phyloP scores from a whole-genome alignment of 768 basidiomycete genomes.

The Boletus sp. region DNA sequence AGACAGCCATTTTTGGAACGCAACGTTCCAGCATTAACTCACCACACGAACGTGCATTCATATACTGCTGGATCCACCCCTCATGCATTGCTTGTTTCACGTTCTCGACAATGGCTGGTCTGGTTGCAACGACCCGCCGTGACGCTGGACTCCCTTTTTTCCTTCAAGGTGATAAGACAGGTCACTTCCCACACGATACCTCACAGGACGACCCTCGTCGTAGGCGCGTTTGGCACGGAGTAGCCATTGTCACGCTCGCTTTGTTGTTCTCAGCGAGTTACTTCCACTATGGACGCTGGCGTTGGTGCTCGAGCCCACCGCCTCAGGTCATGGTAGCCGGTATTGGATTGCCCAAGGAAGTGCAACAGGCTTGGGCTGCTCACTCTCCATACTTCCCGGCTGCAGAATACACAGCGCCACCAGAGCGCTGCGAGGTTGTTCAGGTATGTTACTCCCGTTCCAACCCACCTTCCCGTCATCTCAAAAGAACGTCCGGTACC shows the following conservation, averaged over 20 bases:
- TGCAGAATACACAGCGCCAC: slow-evolving; percentile 43
- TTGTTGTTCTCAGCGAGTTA: slow-evolving; percentile 14
- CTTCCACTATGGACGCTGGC: slow-evolving; percentile 11
- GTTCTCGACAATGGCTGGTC: background rate
- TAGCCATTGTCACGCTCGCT: slow-evolving; percentile 12
- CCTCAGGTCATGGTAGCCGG: background rate
- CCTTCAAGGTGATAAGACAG: slow-evolving; percentile 3
- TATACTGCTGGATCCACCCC: slow-evolving; percentile 3
- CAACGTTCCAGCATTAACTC: slow-evolving; percentile 5
- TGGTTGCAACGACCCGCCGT: background rate
- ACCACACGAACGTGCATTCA: slow-evolving; percentile 24
- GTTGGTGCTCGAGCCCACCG: background rate
- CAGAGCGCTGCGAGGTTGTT: slow-evolving; percentile 47
- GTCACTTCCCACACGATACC: background rate
- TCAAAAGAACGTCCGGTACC: background rate
- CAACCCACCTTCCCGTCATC: background rate
- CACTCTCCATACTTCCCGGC: slow-evolving; percentile 60
- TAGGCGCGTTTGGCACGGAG: slow-evolving; percentile 1
- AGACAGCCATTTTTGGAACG: slow-evolving; percentile 8
- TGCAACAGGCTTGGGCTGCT: slow-evolving; percentile 49
- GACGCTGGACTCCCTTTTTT: slow-evolving; percentile 7
- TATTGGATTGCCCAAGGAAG: slow-evolving; percentile 15
- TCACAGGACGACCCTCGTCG: background rate
- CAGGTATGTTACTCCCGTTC: slow-evolving; percentile 40
- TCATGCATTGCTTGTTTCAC: slow-evolving; percentile 8